phyloP scores from a whole-genome alignment of 768 basidiomycete species.

The Exsudoporus frostii region DNA sequence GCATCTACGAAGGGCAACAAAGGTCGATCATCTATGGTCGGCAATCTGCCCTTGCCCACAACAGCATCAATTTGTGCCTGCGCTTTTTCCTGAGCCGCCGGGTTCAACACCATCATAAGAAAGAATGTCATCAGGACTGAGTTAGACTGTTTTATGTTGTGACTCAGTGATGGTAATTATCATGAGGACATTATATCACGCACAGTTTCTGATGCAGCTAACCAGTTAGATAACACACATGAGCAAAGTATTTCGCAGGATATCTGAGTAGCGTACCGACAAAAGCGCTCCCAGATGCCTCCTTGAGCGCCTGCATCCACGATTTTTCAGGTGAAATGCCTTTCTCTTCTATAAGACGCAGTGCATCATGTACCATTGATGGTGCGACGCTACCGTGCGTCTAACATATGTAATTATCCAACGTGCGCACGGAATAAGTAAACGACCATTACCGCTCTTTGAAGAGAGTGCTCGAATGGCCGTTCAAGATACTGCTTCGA shows the following conservation, averaged over 20 bases:
- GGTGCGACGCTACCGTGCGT: neutral
- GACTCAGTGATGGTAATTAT: neutral
- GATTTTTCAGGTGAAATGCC: neutral
- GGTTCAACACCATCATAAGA: slow-evolving; percentile 11
- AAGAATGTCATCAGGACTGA: slow-evolving; percentile 5
- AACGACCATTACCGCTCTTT: neutral
- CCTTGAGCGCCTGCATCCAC: slow-evolving; percentile 1
- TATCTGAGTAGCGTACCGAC: neutral
- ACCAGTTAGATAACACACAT: neutral
- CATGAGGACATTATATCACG: neutral
- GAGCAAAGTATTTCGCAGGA: neutral
- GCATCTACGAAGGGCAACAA: too few species aligned
- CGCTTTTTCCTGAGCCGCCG: neutral
- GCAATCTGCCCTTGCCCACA: slow-evolving; percentile 1
- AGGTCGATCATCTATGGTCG: slow-evolving; percentile 1
- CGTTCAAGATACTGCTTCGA: neutral
- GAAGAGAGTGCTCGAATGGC: slow-evolving; percentile 1
- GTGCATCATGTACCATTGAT: slow-evolving; percentile 5
- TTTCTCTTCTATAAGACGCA: neutral
- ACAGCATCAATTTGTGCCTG: slow-evolving; percentile 9
- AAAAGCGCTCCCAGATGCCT: slow-evolving; percentile 1
- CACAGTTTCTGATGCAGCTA: slow-evolving; percentile 9
- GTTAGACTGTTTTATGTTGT: neutral
- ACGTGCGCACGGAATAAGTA: neutral
- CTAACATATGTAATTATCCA: neutral